Conservation (phyloP, 2,329 filamentous ascomycete genomes). For the Teratosphaeria gauchensis region DNA sequence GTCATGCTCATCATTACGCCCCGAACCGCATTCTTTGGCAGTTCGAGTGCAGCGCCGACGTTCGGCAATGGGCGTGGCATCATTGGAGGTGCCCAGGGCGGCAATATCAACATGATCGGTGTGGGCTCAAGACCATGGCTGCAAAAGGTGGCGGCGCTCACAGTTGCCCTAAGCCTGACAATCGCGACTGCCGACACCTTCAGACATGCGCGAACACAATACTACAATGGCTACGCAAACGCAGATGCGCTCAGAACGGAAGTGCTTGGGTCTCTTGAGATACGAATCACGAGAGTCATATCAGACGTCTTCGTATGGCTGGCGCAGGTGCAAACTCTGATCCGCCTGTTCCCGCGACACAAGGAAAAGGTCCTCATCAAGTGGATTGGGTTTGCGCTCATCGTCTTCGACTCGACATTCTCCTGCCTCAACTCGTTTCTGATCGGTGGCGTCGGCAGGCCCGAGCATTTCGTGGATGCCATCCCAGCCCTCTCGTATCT, state of each 20-base stretch:
- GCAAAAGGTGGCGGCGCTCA: conserved; percentile 59
- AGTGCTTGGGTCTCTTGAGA: conserved; percentile 74
- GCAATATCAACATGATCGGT: conserved; percentile 56
- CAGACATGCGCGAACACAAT: conserved; percentile 71
- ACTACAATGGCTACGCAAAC: conserved; percentile 69
- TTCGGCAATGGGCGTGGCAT: conserved; percentile 64
- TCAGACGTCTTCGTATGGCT: conserved; percentile 97
- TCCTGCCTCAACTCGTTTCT: conserved; percentile 83
- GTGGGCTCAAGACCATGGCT: conserved; percentile 90
- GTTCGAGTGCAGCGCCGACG: conserved; percentile 42
- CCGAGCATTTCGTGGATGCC: conserved; percentile 73
- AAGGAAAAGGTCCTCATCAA: conserved; percentile 98
- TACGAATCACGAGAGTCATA: conserved; percentile 83
- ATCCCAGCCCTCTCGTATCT: conserved; percentile 86
- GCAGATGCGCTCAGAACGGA: conserved; percentile 63
- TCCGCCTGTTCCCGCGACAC: conserved; percentile 88
- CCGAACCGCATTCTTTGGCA: conserved; percentile 83
- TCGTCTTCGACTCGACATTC: conserved; percentile 82
- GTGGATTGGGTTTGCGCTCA: conserved; percentile 92
- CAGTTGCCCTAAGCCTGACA: conserved; percentile 71
- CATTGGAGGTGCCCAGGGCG: conserved; percentile 66
- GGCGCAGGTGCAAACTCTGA: conserved; percentile 91
- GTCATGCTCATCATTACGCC: conserved; percentile 92
- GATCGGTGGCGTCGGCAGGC: conserved; percentile 45
- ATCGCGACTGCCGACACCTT: conserved; percentile 92